A percentile compares a stretch with the other conserved stretches of the same genome.
These are phyloP conservation scores for Articulospora tetracladia DNA, from an alignment of 495 filamentous ascomycete genomes.

Conservation along the genomic window DNA sequence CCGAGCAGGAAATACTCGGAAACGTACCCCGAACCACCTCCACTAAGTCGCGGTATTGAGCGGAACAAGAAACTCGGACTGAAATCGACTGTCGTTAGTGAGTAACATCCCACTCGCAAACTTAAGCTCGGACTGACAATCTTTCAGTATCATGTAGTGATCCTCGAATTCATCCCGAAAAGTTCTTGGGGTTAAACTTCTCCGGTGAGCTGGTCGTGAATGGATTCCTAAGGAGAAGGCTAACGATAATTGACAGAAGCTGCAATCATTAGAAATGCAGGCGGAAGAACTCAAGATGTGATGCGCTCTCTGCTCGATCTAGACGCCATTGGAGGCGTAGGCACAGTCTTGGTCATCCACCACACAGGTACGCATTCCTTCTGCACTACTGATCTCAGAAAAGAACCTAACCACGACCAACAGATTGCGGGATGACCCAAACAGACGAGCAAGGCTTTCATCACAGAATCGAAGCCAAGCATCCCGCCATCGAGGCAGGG, in stretches of 20 bases:
- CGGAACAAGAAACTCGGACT: not conserved
- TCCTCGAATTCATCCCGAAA: constrained; percentile 26
- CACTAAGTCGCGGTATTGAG: not conserved
- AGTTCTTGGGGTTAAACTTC: constrained; percentile 25
- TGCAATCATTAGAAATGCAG: constrained; percentile 28
- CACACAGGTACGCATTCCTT: constrained; percentile 5
- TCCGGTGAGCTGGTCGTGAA: not conserved
- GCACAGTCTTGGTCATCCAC: constrained; percentile 27
- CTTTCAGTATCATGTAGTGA: constrained; percentile 25
- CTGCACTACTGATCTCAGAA: no score
- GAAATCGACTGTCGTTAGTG: constrained; percentile 8
- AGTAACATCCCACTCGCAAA: not conserved
- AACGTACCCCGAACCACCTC: not conserved
- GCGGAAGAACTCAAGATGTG: constrained; percentile 26
- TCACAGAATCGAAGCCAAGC: not conserved
- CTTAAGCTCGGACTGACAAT: not conserved
- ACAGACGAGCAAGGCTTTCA: not conserved
- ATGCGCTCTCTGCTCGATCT: constrained; percentile 25
- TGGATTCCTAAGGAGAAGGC: not conserved
- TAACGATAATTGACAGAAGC: constrained; percentile 7
- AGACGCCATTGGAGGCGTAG: constrained; percentile 22
- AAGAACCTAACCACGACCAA: no score
- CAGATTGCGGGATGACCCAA: constrained; percentile 12
- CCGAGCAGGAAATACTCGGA: not conserved
- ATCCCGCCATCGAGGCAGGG: not conserved